These are phyloP conservation scores for Arabidopsis arenosa DNA, from an alignment of 345 rosid species.

Conservation along the genomic window DNA sequence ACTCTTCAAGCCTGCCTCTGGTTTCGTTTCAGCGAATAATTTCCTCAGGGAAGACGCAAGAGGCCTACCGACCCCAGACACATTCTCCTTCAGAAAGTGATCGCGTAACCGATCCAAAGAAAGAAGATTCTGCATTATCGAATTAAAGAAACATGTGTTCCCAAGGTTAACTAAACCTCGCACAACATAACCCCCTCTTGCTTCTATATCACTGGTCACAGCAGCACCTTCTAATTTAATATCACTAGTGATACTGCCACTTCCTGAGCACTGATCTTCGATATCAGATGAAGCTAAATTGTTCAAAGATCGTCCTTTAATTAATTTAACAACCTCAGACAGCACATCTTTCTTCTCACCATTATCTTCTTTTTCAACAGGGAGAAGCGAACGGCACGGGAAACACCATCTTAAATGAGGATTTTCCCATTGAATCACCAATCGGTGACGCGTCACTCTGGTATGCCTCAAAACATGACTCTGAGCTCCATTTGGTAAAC, in stretches of 20 bases:
- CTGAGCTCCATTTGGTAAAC: constrained; percentile 78
- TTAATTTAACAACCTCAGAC: constrained; percentile 60
- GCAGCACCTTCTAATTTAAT: constrained; percentile 47
- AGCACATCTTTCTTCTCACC: constrained; percentile 63
- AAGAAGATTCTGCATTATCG: constrained; percentile 90
- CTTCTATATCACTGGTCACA: constrained; percentile 48
- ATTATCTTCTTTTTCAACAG: constrained; percentile 72
- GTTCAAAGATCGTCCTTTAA: constrained; percentile 58
- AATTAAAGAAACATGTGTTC: constrained; percentile 96
- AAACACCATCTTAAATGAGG: constrained; percentile 91
- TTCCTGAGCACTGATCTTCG: constrained; percentile 67
- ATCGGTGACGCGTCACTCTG: constrained; percentile 65
- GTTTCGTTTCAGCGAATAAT: constrained; percentile 68
- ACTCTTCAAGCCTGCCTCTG: constrained; percentile 61
- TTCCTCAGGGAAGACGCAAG: constrained; percentile 74
- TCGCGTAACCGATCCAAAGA: constrained; percentile 65
- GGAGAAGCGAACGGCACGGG: constrained; percentile 65
- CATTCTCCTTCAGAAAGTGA: constrained; percentile 60
- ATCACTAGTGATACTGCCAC: constrained; percentile 61
- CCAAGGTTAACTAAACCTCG: constrained; percentile 95
- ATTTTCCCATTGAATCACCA: constrained; percentile 83
- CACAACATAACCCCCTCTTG: constrained; percentile 57
- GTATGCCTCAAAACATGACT: constrained; percentile 79
- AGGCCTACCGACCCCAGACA: constrained; percentile 51
- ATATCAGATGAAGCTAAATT: constrained; percentile 49